Conservation (phyloP, 2,329 filamentous ascomycete species). For the Herpotrichia juniperi region DNA sequence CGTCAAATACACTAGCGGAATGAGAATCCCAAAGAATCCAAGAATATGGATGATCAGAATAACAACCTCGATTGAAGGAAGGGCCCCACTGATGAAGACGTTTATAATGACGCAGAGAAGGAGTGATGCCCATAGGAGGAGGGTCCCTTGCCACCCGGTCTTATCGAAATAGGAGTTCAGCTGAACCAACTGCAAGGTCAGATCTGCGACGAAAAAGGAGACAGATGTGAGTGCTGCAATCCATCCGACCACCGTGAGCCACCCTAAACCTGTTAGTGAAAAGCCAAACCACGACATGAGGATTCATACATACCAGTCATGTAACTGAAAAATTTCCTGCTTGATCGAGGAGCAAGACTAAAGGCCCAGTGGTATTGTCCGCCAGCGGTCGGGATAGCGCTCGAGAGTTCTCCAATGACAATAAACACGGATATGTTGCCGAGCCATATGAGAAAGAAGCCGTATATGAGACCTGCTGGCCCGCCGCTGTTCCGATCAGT, state of each 20-base stretch:
- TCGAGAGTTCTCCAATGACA: constrained; percentile 45
- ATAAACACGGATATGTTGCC: constrained; percentile 46
- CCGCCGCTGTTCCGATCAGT: constrained; percentile 33
- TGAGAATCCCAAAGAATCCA: constrained; percentile 60
- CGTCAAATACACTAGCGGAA: constrained; percentile 44
- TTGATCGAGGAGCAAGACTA: constrained; percentile 49
- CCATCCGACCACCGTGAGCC: constrained; percentile 54
- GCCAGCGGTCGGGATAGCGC: constrained; percentile 45
- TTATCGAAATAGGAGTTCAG: constrained; percentile 48
- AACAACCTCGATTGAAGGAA: constrained; percentile 57
- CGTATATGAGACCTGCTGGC: constrained; percentile 45
- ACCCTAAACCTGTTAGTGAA: constrained; percentile 39
- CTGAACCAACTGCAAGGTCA: constrained; percentile 38
- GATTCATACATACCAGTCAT: constrained; percentile 39
- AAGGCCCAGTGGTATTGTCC: constrained; percentile 51
- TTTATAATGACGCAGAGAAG: constrained; percentile 53
- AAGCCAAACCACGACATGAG: background rate
- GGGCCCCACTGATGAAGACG: constrained; percentile 51
- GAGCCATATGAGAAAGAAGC: constrained; percentile 44
- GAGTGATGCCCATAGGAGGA: constrained; percentile 55
- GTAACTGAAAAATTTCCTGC: constrained; percentile 53
- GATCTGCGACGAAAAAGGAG: constrained; percentile 42
- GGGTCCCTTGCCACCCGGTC: constrained; percentile 57
- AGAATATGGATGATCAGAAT: constrained; percentile 58
- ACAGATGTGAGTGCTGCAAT: constrained; percentile 47